Conservation (phyloP, 192 early-diverging fungal genomes). For the Coemansia sp. region DNA sequence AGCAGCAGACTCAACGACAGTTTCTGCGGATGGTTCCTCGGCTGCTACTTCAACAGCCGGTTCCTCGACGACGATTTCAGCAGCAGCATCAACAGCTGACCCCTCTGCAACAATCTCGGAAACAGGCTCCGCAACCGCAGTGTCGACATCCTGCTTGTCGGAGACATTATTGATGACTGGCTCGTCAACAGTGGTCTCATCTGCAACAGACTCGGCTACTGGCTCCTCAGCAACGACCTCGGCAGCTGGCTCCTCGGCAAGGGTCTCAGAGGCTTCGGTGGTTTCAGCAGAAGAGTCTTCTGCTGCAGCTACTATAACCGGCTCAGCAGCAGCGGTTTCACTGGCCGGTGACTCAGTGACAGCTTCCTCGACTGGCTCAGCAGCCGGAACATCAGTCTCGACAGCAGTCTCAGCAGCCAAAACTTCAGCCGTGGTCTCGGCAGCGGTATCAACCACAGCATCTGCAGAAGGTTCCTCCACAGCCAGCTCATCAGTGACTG, state of each 20-base stretch:
- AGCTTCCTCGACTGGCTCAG: background rate
- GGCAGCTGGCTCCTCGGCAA: background rate
- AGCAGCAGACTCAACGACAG: conserved; percentile 4
- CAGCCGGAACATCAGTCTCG: background rate
- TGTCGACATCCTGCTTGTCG: background rate
- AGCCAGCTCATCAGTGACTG: background rate
- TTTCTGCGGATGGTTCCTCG: background rate
- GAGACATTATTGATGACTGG: no score
- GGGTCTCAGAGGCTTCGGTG: background rate
- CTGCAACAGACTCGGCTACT: background rate
- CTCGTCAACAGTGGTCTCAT: background rate
- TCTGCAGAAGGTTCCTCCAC: background rate
- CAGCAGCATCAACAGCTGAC: background rate
- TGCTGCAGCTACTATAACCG: background rate
- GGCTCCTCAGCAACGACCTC: no score
- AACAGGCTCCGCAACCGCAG: background rate
- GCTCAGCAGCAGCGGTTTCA: background rate
- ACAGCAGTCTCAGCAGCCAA: background rate
- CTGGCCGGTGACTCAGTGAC: background rate
- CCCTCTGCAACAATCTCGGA: background rate
- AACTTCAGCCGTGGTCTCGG: background rate
- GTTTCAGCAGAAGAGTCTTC: background rate
- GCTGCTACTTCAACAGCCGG: background rate
- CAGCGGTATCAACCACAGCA: background rate
- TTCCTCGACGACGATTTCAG: background rate